A percentile compares a stretch with the other conserved stretches of the same genome.
Evolutionary conservation across 768 basidiomycete genomes (phyloP).

Genomic region (Trametes meyenii): DNA sequence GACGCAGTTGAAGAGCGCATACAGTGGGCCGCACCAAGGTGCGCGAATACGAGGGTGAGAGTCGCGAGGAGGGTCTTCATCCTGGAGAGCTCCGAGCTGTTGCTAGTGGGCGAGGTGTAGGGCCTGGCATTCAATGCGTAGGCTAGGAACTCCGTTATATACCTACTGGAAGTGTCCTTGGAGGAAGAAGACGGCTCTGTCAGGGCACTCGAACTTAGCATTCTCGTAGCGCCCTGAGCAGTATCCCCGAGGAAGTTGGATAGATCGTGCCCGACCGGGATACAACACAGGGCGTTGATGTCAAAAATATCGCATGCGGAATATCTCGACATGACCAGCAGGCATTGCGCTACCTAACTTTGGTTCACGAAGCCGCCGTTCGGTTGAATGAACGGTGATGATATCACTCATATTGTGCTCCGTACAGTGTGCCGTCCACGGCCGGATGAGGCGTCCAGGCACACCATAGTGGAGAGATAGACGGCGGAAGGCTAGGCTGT

Average conservation of each 20-base stretch:
- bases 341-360: neutral
- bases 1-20: neutral
- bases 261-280: too few relatives aligned
- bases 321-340: neutral
- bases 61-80: conserved; percentile 29
- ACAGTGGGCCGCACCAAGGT: conserved; percentile 30
- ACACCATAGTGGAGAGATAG: too few relatives aligned
- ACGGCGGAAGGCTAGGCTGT: neutral
- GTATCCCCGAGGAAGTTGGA: conserved; percentile 7
- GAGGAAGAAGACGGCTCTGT: too few relatives aligned
- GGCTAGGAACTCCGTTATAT: neutral
- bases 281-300: neutral
- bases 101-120: neutral
- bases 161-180: neutral
- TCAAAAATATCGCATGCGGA: conserved; percentile 7
- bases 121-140: neutral
- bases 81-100: neutral
- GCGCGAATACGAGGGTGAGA: conserved; percentile 24
- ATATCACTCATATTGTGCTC: neutral
- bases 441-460: too few relatives aligned
- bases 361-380: neutral
- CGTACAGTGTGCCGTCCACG: neutral
- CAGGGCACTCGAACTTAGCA: too few relatives aligned
- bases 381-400: neutral
- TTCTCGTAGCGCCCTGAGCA: neutral